Base-by-base conservation (phyloP, 2,329 filamentous ascomycete species). In the Aspergillus pseudoglaucus region DNA sequence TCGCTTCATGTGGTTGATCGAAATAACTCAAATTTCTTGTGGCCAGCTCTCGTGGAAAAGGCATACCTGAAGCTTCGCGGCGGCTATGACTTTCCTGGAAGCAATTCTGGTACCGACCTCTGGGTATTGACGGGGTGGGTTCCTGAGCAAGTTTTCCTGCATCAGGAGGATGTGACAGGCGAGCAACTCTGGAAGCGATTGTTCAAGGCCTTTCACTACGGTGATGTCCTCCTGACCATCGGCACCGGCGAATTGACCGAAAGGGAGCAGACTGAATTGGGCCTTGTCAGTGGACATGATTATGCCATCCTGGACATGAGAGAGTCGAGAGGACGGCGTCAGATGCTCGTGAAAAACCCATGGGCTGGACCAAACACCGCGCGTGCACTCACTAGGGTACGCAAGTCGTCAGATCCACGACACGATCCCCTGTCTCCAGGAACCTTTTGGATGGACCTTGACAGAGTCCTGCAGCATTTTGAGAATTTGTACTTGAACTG, bases 401-500 rank as follows among this genome's bases (percentile, higher is more conserved):
- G 23, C 33, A 44, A 47, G 44, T 25, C 44, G 17, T 37, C 39
- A 45, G 35, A 56, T 37, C 9, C 52, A 55, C 46, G 49, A 51
- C 40, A 46, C n/a, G 47, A 51, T 5, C 54, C 59, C 18, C 59
- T 69, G 17, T 60, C 66, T 23, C 84, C 85, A 0, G 89, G 90
- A n/a, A 88, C 86, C 1, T 94, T 95, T 62, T 97, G 93, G 91
- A 94, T 97, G 70, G 83, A 85, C 20, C 82, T 93, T 23, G 87
- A 95, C 57, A 87, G 90, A 54, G 83, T 96, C 3, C 80, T 88
- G 32, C 90, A 95, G 60, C 84, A 95, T 62, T 98, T 96, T 54
- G 90, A 97, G 64, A 95, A 90, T 15, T 81, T 98, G 56, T 98
- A 97, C 66, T 76, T 98, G 47, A 98, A 97, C 69, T 98, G 93